Base-by-base conservation (phyloP, 2,329 filamentous ascomycete species). In the Botrytis deweyae region DNA sequence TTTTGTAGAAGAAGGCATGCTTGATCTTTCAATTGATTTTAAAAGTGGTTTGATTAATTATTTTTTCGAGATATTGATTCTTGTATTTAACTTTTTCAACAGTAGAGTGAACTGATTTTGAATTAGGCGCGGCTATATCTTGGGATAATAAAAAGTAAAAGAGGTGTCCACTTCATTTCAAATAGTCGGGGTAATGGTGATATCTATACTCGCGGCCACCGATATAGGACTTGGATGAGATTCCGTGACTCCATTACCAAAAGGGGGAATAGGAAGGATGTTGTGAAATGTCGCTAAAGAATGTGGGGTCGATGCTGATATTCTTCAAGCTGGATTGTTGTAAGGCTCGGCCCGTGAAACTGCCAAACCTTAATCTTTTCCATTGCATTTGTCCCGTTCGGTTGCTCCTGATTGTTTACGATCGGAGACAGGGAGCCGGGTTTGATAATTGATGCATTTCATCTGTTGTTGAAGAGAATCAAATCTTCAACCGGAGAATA, bases 1-100 rank as follows among this genome's bases (percentile, higher is more conserved):
- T n/a, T 71, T 73, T 7, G 72, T 49, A 18, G 46, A 67, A 67
- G 33, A n/a, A 58, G 73, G 65, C 73, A 74, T 74, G 38, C 46
- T 66, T 61, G 42, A 14, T 67, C 1, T 40, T 40, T 67, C 2
- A 7, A 33, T 12, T 55, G 46, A 40, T 25, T 16, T 55, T 55
- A 6, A 29, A 38, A 18, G 38, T 61, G 55, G 9, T n/a, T 68
- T 25, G 29, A 40, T 12, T 10, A 29, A 58, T 29, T 46, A 25
- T 61, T 4, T 40, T 55, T 29, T 52, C 42, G 40, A 29, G 40
- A 29, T 46, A 14, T 36, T 58, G 20, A 49, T 10, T 73, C 20
- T 69, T 14, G 38, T 52, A 25, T 20, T 22, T 10, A 38, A 36
- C 36, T n/a, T 63, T 25, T 29, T n/a, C 16, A 33, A 36, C 3